A percentile compares a stretch with the other conserved stretches of the same genome.
phyloP scores from a whole-genome alignment of 2,329 filamentous ascomycete species.

The Scedosporium boydii region DNA sequence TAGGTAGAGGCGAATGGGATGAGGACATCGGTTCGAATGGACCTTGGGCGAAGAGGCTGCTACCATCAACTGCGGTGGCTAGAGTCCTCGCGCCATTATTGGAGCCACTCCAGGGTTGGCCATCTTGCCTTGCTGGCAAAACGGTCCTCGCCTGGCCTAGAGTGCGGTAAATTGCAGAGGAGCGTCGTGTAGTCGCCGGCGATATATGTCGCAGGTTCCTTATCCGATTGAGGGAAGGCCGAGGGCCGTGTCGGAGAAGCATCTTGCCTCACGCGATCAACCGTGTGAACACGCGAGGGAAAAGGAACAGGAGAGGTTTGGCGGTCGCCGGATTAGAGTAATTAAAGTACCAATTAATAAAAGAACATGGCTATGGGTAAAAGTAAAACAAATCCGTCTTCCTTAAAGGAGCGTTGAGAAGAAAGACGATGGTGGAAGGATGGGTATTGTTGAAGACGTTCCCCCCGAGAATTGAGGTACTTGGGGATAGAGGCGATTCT shows the following conservation, averaged over 20 bases:
- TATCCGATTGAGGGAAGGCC: constrained; percentile 9
- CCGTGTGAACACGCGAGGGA: neutral
- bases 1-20: neutral
- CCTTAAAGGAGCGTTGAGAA: constrained; percentile 3
- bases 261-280: constrained; percentile 15
- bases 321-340: constrained; percentile 9
- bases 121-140: constrained; percentile 1
- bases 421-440: neutral
- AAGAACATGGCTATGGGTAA: constrained; percentile 5
- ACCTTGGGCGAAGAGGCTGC: constrained; percentile 7
- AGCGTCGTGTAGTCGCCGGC: neutral
- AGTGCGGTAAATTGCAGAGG: neutral
- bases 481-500: neutral
- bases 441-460: neutral
- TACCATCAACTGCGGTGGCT: constrained; percentile 31
- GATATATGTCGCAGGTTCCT: constrained; percentile 1
- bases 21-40: constrained; percentile 10
- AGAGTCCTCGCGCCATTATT: constrained; percentile 18
- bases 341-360: constrained; percentile 12
- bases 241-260: constrained; percentile 23
- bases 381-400: neutral
- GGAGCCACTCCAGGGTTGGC: neutral
- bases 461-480: neutral
- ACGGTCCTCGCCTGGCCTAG: constrained; percentile 1
- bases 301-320: neutral